These are phyloP conservation scores for Sphaerosporella brunnea DNA, from an alignment of 495 filamentous ascomycete species.

Conservation along the genomic window DNA sequence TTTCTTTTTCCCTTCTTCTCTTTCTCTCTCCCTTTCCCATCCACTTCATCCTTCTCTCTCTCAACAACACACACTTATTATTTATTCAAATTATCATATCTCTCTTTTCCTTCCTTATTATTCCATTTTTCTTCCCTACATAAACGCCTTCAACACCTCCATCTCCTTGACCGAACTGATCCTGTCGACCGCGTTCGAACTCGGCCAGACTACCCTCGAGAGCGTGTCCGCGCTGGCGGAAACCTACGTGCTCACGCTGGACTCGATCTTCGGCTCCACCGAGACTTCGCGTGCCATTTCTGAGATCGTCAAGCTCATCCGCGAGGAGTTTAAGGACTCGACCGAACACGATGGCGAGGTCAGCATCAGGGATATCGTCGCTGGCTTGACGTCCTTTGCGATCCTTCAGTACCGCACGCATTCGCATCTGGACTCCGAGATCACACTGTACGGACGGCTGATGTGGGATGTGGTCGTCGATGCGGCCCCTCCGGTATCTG, in stretches of 20 bases:
- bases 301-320: conserved; percentile 55
- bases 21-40: too few relatives aligned
- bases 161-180: conserved; percentile 24
- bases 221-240: conserved; percentile 46
- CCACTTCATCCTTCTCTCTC: too few relatives aligned
- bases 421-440: conserved; percentile 39
- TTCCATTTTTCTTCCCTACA: too few relatives aligned
- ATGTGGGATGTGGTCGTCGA: conserved; percentile 71
- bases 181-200: conserved; percentile 45
- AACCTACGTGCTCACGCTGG: conserved; percentile 46
- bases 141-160: conserved; percentile 20
- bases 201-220: conserved; percentile 45
- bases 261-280: conserved; percentile 59
- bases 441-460: conserved; percentile 13
- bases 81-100: too few relatives aligned
- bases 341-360: conserved; percentile 43
- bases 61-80: too few relatives aligned
- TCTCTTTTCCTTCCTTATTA: too few relatives aligned
- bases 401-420: conserved; percentile 52
- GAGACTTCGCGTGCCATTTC: conserved; percentile 67
- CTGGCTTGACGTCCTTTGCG: conserved; percentile 52
- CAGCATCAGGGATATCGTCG: conserved; percentile 45
- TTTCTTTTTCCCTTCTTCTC: too few relatives aligned
- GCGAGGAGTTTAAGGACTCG: conserved; percentile 51
- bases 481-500: conserved; percentile 25